A percentile compares a stretch with the other conserved stretches of the same genome.
Conservation (phyloP, 306 rosid genomes). For the Begonia masoniana region DNA sequence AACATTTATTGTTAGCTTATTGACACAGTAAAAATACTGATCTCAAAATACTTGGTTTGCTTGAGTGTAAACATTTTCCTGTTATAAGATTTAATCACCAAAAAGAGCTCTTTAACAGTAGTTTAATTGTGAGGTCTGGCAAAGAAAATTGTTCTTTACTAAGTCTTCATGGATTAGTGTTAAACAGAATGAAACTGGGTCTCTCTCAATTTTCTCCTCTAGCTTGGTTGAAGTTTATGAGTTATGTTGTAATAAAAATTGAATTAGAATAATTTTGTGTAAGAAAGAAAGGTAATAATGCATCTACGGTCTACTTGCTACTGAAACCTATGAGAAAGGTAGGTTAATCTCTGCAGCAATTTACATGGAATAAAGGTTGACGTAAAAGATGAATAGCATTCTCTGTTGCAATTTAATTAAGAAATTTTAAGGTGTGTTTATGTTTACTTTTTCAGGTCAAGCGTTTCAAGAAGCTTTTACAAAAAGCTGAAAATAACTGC, state of each 20-base stretch:
- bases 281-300: too few relatives aligned
- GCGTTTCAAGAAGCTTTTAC: conserved; percentile 66
- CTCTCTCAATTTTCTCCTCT: too few relatives aligned
- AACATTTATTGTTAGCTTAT: not conserved
- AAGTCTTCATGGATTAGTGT: too few relatives aligned
- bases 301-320: not conserved
- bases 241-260: too few relatives aligned
- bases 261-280: too few relatives aligned
- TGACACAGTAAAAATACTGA: not conserved
- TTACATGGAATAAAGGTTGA: conserved; percentile 1
- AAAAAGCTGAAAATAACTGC: conserved; percentile 60
- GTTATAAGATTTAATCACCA: too few relatives aligned
- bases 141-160: too few relatives aligned
- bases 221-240: too few relatives aligned
- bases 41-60: not conserved
- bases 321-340: not conserved
- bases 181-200: too few relatives aligned
- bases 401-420: not conserved
- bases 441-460: conserved; percentile 38
- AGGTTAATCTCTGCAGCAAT: not conserved
- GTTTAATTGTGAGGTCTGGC: not conserved
- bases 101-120: not conserved
- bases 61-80: not conserved
- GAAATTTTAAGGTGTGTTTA: conserved; percentile 6
- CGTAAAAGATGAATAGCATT: not conserved